Evolutionary conservation across 176 grass and related monocot genomes (phyloP), one percentile per base, ranked within the genome.

Genomic region (Microstegium vimineum): DNA sequence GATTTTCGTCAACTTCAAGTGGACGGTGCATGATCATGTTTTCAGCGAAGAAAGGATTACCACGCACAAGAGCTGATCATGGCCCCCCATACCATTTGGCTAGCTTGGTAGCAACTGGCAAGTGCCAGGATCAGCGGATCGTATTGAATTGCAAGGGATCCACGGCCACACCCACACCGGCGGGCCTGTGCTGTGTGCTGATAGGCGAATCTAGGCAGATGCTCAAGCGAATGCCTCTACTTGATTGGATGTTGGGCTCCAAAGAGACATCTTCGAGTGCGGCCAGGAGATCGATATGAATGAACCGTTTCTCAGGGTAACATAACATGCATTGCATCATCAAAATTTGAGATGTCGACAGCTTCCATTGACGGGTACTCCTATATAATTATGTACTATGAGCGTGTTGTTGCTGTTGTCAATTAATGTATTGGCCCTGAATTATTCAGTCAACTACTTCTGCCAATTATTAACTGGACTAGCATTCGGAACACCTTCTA

Each of bases 111-210:
- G 4, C 31, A 22, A 60, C 51, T 2, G 31, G 31, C 49, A 36
- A 33, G 46, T 34, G 46, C 30, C 72, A 23, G 27, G 52, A 80
- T 66, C 12, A 35, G 71, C 37, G 71, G 61, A 69, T 57, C 51
- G 31, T 22, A 72, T 56, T 82, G 56, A 83, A 78, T 78, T 4
- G 40, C 42, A 35, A 63, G 86, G 74, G 80, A 83, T 78, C 73
- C 74, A 87, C 62, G 60, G 26, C 3, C 57, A 61, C 57, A 28
- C n/a, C n/a, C 63, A 66, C 17, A 22, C 35, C 46, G 28, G 51
- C 64, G 11, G n/a, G 4, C 14, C 7, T 32, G 62, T n/a, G 49
- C 0, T 56, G 49, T 8, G 14, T 46, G 46, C 52, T 49, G 69
- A 87, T 71, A 18, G 41, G 42, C 77, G 65, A 83, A 72, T 77